Base-by-base conservation (phyloP, 306 rosid genomes). In the Glycine soja region DNA sequence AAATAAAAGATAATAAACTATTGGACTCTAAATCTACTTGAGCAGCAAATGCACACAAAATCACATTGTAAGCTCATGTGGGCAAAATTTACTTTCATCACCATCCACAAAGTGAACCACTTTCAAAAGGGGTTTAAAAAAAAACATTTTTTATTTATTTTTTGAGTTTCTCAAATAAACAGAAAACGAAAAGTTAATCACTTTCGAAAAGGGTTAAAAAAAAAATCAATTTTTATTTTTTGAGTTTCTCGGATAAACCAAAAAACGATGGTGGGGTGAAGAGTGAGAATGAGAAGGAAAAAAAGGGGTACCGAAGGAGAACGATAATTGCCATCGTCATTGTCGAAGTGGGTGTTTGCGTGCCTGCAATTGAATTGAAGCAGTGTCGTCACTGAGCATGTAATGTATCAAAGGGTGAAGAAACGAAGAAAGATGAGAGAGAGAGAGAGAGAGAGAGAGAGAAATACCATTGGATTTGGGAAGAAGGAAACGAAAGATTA, bases 301-400 rank as follows among this genome's bases (percentile, higher is more conserved):
- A 74, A 7, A 24, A 24, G 10, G 82, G 61, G 43, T 85, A 78
- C 85, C 88, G 34, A 42, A 14, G 65, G 79, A 10, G 82, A 52
- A 47, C 61, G 48, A 38, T 34, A 54, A 18, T 74, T 52, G 14
- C 14, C 36, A 4, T 79, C 79, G 32, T 80, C 19, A 10, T 84
- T 78, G 81, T 89, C 90, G 64, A 91, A 93, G 83, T 93, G 98
- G 79, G 83, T 47, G 77, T 93, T 93, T 24, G 30, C 30, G 30
- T 24, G 30, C 30, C 30, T 24, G 30, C 30, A 24, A 24, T 24
- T 24, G 30, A 24, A 24, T 24, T 24, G 30, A 24, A 24, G 30
- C 30, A 24, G 30, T 24, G 30, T 24, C 30, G 30, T 24, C 30
- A 24, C 30, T 24, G 30, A 24, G 30, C 30, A 24, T 24, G 30